These are phyloP conservation scores for Fusarium euwallaceae DNA, from an alignment of 2,329 filamentous ascomycete genomes.

Conservation along the genomic window DNA sequence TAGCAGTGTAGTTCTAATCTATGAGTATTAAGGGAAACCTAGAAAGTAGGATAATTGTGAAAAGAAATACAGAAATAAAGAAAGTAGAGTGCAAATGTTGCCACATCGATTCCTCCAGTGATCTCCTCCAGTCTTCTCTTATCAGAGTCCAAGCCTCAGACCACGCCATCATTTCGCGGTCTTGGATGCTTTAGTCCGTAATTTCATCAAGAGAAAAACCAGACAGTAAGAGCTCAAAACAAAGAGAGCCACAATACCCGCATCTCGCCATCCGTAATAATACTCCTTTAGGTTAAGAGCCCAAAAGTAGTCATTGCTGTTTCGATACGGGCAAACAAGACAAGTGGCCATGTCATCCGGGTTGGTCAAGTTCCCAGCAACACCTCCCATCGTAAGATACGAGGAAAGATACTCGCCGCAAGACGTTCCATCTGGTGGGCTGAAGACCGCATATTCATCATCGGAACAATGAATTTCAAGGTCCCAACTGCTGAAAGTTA, in stretches of 20 bases:
- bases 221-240: neutral
- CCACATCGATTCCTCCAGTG: neutral
- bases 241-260: neutral
- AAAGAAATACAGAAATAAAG: neutral
- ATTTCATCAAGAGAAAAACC: neutral
- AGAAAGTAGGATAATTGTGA: neutral
- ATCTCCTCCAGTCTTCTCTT: neutral
- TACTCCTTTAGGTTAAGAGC: neutral
- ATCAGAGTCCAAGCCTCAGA: neutral
- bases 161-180: neutral
- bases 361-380: neutral
- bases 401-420: neutral
- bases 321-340: neutral
- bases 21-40: neutral
- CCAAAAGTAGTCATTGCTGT: neutral
- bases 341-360: neutral
- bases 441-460: neutral
- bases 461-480: neutral
- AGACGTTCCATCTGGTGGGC: neutral
- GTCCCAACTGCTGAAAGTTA: neutral
- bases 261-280: neutral
- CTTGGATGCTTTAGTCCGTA: neutral
- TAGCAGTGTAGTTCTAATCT: neutral
- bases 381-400: neutral
- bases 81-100: neutral